Evolutionary conservation across 2,329 filamentous ascomycete genomes (phyloP).

Genomic region (Macrophomina phaseolina): DNA sequence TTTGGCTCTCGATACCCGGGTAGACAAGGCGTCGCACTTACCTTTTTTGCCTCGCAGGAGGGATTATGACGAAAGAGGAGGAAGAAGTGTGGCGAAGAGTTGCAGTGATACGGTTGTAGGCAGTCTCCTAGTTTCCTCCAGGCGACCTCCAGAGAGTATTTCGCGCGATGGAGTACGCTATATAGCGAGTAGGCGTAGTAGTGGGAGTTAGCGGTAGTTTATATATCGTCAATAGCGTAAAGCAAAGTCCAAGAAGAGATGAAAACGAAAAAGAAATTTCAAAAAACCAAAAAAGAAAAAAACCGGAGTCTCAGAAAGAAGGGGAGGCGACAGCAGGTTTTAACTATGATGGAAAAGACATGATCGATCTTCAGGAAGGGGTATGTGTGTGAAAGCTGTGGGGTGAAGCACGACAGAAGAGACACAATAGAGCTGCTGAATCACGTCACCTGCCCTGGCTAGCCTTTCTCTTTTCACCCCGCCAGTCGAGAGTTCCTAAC

Average conservation of each 20-base stretch:
- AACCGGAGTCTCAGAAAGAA: background rate
- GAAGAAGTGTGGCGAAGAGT: background rate
- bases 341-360: too few relatives aligned
- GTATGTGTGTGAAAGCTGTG: background rate
- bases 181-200: background rate
- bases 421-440: conserved; percentile 13
- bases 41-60: background rate
- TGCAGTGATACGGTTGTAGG: too few relatives aligned
- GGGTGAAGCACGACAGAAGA: conserved; percentile 6
- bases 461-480: background rate
- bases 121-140: too few relatives aligned
- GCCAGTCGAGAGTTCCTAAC: background rate
- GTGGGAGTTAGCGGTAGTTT: background rate
- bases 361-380: too few relatives aligned
- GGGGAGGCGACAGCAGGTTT: too few relatives aligned
- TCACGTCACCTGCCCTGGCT: conserved; percentile 16
- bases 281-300: background rate
- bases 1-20: background rate
- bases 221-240: background rate
- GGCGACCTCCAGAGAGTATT: too few relatives aligned
- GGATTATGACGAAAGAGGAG: background rate
- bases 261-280: background rate
- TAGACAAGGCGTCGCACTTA: background rate
- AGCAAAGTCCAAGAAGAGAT: background rate
- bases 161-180: too few relatives aligned